Base-by-base conservation (phyloP, 768 basidiomycete species). In the Kwoniella newhampshirensis region DNA sequence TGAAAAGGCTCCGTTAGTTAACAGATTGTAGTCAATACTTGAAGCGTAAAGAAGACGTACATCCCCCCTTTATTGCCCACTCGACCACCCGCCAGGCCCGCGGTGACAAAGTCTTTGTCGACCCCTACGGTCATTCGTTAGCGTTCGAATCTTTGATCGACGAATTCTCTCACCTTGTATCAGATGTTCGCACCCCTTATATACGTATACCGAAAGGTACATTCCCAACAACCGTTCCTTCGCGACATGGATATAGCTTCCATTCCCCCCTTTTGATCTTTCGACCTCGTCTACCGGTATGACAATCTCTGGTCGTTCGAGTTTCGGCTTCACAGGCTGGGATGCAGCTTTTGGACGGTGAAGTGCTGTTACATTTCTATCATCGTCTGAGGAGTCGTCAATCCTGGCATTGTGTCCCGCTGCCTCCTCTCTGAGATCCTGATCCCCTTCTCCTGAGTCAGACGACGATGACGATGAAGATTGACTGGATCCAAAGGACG, bases 21-120 rank as follows among this genome's bases (percentile, higher is more conserved):
- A n/a, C 7, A 41, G 13, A 32, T 32, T 13, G 32, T 6, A 32
- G 32, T 13, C 32, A 6, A 6, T 6, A 6, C 32, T 6, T 32
- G 21, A 35, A 23, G 2, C 21, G 13, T 3, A 30, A 5, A 18
- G 20, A 13, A 3, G 12, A 54, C 69, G 61, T 36, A 71, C 70
- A 93, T 89, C 15, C 87, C 89, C 1, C 93, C 84, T 72, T 97
- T 97, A 73, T 97, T 97, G 4, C 93, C 93, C 1, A 96, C 81
- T 44, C 93, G 79, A 0, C 93, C 93, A 2, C 90, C 90, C 25
- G 94, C 89, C 21, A 96, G 79, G 3, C 93, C 93, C 15, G 93
- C 84, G 0, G 91, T 87, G 0, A 97, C 93, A 18, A 85, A 84
- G 13, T 87, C 86, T 63, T 86, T 88, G 3, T 88, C 89, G 12